These are phyloP conservation scores for Coniochaeta ligniaria DNA, from an alignment of 2,329 filamentous ascomycete genomes.

Conservation along the genomic window DNA sequence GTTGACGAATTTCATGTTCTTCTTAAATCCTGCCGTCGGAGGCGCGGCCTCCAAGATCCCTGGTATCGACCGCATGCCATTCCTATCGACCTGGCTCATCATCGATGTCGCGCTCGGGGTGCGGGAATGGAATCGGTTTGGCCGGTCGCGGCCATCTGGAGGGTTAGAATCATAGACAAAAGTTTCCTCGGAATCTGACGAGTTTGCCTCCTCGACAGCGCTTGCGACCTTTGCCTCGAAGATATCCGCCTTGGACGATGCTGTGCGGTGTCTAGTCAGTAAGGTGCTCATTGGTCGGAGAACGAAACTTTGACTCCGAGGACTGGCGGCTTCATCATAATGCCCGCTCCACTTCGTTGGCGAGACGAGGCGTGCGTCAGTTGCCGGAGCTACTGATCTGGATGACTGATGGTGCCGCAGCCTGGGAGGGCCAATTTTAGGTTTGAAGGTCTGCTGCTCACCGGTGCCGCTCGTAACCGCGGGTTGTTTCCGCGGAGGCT, in stretches of 20 bases:
- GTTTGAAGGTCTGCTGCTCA: conserved; percentile 37
- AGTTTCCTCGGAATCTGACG: conserved; percentile 95
- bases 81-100: conserved; percentile 61
- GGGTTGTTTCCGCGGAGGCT: conserved; percentile 65
- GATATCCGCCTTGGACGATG: conserved; percentile 92
- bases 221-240: conserved; percentile 96
- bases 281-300: conserved; percentile 30
- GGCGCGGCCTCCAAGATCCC: conserved; percentile 54
- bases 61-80: conserved; percentile 55
- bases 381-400: conserved; percentile 24
- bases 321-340: conserved; percentile 21
- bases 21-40: conserved; percentile 56
- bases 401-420: conserved; percentile 34
- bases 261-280: conserved; percentile 45
- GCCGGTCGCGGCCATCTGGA: conserved; percentile 55
- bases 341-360: conserved; percentile 25
- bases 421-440: conserved; percentile 6
- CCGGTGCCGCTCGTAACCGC: conserved; percentile 64
- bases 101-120: conserved; percentile 91
- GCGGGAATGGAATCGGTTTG: conserved; percentile 80
- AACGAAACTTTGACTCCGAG: conserved; percentile 22
- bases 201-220: conserved; percentile 91
- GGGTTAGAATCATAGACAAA: conserved; percentile 99
- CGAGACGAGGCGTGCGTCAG: conserved; percentile 22
- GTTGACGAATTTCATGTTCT: conserved; percentile 94